Base-by-base conservation (phyloP, 192 early-diverging fungal genomes). In the Glomus cerebriforme region DNA sequence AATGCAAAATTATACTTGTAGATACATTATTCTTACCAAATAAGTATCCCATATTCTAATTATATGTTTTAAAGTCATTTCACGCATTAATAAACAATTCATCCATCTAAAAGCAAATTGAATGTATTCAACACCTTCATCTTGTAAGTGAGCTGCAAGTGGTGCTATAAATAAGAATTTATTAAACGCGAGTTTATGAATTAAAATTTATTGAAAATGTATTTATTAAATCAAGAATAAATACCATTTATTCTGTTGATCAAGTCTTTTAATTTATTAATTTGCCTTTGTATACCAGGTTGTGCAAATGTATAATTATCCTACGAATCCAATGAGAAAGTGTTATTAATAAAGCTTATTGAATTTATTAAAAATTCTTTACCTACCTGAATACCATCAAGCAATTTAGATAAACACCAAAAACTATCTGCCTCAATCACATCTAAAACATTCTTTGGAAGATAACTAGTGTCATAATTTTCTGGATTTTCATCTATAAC, bases 11-110 rank as follows among this genome's bases (percentile, higher is more conserved):
- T 43, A 43, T 43, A 54, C 2, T 62, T 34, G 22, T 26, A 26
- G 26, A n/a, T 2, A 37, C 27, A 43, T 31, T 15, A 22, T 10
- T 27, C 79, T 59, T 86, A 93, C 94, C 80, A 96, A 82, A 81
- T 99, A 99, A 49, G 97, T 97, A 80, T 99, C 98, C 98, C 98
- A 99, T 95, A 99, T 98, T 32, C 98, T 92, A 59, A 99, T 93
- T 3, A 92, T 98, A 79, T 90, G 93, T 67, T 87, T 84, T 4
- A 99, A 84, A 31, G 92, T 91, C 54, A 99, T 84, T 83, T 99
- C 98, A 59, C 98, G 91, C 96, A 99, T 97, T 78, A 99, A 83
- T 37, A 99, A 81, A 84, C 98, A 99, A 86, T 99, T 99, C 92
- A 99, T 97, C 98, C 98, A 99, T 66, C 98, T 90, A 81, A 98